phyloP scores from a whole-genome alignment of 331 rosid species.

The Erythrophleum ivorense region DNA sequence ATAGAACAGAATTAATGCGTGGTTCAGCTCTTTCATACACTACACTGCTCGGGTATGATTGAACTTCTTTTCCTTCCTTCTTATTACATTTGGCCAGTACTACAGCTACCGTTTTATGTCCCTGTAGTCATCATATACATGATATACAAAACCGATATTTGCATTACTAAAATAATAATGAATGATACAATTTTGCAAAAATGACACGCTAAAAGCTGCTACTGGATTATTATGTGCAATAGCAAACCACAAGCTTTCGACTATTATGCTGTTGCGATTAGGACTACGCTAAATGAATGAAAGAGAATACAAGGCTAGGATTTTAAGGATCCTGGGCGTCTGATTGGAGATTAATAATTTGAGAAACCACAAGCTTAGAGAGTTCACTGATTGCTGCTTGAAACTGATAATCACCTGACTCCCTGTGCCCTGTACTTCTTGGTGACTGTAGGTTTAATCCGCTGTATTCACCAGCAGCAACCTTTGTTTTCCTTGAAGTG shows the following conservation, averaged over 20 bases:
- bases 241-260: slow-evolving; percentile 21
- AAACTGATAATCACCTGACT: slow-evolving; percentile 66
- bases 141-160: background rate
- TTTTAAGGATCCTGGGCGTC: slow-evolving; percentile 63
- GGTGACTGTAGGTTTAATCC: slow-evolving; percentile 58
- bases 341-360: slow-evolving; percentile 68
- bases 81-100: slow-evolving; percentile 22
- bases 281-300: slow-evolving; percentile 37
- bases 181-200: background rate
- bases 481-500: slow-evolving; percentile 73
- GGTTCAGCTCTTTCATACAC: slow-evolving; percentile 15
- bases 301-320: slow-evolving; percentile 33
- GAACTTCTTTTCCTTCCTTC: background rate
- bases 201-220: slow-evolving; percentile 13
- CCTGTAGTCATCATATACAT: slow-evolving; percentile 24
- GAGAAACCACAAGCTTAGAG: slow-evolving; percentile 74
- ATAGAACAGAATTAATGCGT: slow-evolving; percentile 16
- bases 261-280: slow-evolving; percentile 11
- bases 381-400: slow-evolving; percentile 79
- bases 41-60: slow-evolving; percentile 10
- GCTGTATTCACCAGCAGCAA: slow-evolving; percentile 76
- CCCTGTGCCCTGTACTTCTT: slow-evolving; percentile 55
- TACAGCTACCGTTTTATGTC: slow-evolving; percentile 21
- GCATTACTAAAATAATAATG: slow-evolving; percentile 9
- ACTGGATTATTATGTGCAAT: slow-evolving; percentile 21